These are phyloP conservation scores for Warburgia ugandensis DNA, from an alignment of 164 flowering plant species.

Conservation along the genomic window DNA sequence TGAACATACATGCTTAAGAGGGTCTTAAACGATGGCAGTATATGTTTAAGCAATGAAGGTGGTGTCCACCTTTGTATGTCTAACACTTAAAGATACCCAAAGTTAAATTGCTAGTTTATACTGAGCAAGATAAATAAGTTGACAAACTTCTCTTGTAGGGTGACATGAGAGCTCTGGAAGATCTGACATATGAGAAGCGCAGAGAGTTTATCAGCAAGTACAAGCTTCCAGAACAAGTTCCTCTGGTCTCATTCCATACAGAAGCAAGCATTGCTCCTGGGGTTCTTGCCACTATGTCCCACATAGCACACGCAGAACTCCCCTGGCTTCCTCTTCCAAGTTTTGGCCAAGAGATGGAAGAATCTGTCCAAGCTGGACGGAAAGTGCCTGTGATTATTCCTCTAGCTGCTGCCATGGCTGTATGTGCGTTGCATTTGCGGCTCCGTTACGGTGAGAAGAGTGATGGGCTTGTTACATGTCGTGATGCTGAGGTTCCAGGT, in stretches of 20 bases:
- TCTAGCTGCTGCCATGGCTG: constrained; percentile 79
- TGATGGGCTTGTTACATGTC: constrained; percentile 80
- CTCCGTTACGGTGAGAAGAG: constrained; percentile 87
- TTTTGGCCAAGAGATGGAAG: constrained; percentile 23
- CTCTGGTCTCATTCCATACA: constrained; percentile 77
- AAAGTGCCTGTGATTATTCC: constrained; percentile 70
- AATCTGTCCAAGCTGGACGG: constrained; percentile 20
- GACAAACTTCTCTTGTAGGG: constrained; percentile 37
- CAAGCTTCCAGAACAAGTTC: constrained; percentile 60
- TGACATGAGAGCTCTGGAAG: constrained; percentile 79
- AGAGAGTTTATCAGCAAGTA: constrained; percentile 65
- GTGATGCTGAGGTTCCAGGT: constrained; percentile 91
- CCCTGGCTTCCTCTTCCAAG: constrained; percentile 60
- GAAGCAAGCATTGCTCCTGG: constrained; percentile 62
- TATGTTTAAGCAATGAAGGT: no score
- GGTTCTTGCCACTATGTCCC: constrained; percentile 71
- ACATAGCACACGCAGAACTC: constrained; percentile 84
- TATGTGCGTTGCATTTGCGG: constrained; percentile 63
- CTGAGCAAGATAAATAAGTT: no score
- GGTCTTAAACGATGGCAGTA: no score
- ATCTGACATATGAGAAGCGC: constrained; percentile 82
- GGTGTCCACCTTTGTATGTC: no score
- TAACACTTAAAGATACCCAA: no score
- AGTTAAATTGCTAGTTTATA: no score
- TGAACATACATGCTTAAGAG: no score